phyloP scores from a whole-genome alignment of 2,329 filamentous ascomycete genomes.

The Trichoderma cornu-damae region DNA sequence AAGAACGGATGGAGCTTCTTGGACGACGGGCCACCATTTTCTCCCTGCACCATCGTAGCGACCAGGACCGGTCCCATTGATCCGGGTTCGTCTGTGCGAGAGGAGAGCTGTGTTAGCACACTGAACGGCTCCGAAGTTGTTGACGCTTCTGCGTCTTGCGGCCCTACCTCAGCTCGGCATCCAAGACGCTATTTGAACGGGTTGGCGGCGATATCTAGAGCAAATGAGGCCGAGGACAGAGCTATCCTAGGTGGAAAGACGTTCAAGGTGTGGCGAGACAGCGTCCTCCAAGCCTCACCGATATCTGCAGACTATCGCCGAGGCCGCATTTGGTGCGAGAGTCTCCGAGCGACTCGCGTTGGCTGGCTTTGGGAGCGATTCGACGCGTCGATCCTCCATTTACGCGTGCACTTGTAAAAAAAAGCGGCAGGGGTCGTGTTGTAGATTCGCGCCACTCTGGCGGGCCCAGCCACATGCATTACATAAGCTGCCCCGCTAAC shows the following conservation, averaged over 20 bases:
- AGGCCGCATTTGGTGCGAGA: neutral
- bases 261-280: neutral
- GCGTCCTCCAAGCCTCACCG: neutral
- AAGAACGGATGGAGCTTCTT: slow-evolving; percentile 56
- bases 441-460: slow-evolving; percentile 7
- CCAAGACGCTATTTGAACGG: neutral
- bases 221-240: neutral
- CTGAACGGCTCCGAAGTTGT: neutral
- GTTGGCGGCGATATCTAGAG: neutral
- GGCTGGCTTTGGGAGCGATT: neutral
- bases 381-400: slow-evolving; percentile 18
- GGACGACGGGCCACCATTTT: slow-evolving; percentile 30
- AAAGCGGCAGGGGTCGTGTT: slow-evolving; percentile 12
- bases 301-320: neutral
- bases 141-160: neutral
- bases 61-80: slow-evolving; percentile 42
- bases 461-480: slow-evolving; percentile 22
- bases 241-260: neutral
- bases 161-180: slow-evolving; percentile 4
- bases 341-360: neutral
- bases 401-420: slow-evolving; percentile 15
- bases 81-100: slow-evolving; percentile 15
- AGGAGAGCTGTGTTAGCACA: neutral
- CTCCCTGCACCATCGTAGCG: slow-evolving; percentile 42
- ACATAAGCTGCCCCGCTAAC: slow-evolving; percentile 29